A percentile compares a stretch with the other conserved stretches of the same genome.
These are phyloP conservation scores for Astrephomene gubernaculifera DNA, from an alignment of 139 green algal species.

Conservation along the genomic window DNA sequence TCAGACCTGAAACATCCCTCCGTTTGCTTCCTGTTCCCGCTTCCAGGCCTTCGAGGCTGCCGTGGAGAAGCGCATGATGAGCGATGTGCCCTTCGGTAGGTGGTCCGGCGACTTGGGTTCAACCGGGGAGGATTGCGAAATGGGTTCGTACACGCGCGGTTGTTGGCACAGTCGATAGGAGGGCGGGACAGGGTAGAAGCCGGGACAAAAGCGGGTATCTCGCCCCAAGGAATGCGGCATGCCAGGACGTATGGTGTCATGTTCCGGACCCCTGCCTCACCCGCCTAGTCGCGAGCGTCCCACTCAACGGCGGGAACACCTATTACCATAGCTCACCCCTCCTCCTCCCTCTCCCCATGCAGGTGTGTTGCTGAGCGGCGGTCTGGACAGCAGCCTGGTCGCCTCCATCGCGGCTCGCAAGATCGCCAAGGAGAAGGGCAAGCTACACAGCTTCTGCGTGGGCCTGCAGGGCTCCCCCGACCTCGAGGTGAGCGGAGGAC, in stretches of 20 bases:
- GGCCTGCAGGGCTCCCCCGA: constrained; percentile 94
- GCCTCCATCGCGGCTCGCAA: constrained; percentile 79
- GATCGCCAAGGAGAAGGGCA: constrained; percentile 60
- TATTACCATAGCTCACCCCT: not conserved
- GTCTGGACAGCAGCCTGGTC: constrained; percentile 95
- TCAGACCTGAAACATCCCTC: too few relatives aligned
- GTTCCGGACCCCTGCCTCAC: too few relatives aligned
- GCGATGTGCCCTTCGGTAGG: constrained; percentile 89
- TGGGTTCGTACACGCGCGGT: too few relatives aligned
- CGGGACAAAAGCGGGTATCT: too few relatives aligned
- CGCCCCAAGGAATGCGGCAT: too few relatives aligned
- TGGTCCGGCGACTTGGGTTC: not conserved
- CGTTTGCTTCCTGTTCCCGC: not conserved
- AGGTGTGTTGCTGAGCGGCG: constrained; percentile 95
- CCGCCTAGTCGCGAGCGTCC: too few relatives aligned
- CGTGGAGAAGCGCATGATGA: constrained; percentile 97
- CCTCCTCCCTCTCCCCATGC: not conserved
- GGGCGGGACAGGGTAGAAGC: too few relatives aligned
- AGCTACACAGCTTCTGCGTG: constrained; percentile 93
- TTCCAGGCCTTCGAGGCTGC: constrained; percentile 76
- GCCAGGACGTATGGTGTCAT: too few relatives aligned
- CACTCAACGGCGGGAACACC: not conserved
- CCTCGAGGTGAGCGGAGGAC: constrained; percentile 67
- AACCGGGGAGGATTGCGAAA: too few relatives aligned
- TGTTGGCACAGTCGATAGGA: too few relatives aligned